Base-by-base conservation (phyloP, 768 basidiomycete species). In the Agaricus blazei region DNA sequence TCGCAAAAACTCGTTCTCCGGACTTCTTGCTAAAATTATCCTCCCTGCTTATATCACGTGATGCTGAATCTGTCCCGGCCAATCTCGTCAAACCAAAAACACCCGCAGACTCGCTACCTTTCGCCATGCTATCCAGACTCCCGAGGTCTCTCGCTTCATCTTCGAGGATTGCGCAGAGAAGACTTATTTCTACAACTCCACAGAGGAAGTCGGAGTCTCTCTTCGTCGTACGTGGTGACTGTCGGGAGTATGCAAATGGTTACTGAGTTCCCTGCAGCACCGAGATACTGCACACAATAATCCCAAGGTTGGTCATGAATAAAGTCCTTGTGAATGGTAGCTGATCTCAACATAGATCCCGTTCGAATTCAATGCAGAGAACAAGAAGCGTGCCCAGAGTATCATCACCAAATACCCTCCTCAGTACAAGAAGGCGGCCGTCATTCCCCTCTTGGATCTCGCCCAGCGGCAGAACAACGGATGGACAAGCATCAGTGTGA, bases 391-490 rank as follows among this genome's bases (percentile, higher is more conserved):
- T 36, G 94, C 93, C 0, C 64, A 94, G 59, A 87, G 92, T 68
- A 90, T 98, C 73, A 91, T 98, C 69, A 79, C 90, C 41, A 86
- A 85, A 62, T 99, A 99, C 76, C 96, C 96, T 23, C 81, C 92
- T 51, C 95, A 98, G 66, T 99, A 98, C 81, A 97, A 93, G 82
- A 99, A 99, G 72, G 96, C 94, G 15, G 97, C 97, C 28, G 87
- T 93, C 63, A 98, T 99, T 67, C 97, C 97, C 46, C 79, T 99
- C 31, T 85, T 99, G 56, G 95, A 98, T 72, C 82, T 99, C 43
- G 95, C 88, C 1, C 97, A 99, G 72, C 83, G 93, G 61, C 97
- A 99, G 72, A 98, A 98, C 76, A 92, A 96, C 62, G 93, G 92
- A 63, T 99, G 93, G 92, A 98, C 96, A 26, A 93, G 90, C 68